Conservation (phyloP, 192 early-diverging fungal species). For the Backusella liffmaniae region DNA sequence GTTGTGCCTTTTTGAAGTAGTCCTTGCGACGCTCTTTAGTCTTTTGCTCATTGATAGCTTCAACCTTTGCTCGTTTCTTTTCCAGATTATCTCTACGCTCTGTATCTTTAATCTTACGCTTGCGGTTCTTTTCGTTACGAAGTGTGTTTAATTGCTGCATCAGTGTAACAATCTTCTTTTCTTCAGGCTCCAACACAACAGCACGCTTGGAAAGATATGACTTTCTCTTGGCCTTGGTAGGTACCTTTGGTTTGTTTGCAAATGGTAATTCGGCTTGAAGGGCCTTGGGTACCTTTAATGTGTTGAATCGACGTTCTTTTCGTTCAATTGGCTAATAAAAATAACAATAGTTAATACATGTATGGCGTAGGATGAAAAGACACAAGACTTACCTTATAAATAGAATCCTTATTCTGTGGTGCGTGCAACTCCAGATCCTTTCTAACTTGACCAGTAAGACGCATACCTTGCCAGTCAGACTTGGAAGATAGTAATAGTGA, state of each 20-base stretch:
- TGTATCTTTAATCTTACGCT: slow-evolving; percentile 65
- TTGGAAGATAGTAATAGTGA: slow-evolving; percentile 80
- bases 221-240: slow-evolving; percentile 49
- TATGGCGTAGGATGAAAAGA: neutral
- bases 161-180: slow-evolving; percentile 81
- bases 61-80: slow-evolving; percentile 56
- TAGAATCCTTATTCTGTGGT: slow-evolving; percentile 81
- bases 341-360: neutral
- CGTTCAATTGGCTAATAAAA: slow-evolving; percentile 67
- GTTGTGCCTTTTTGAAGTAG: slow-evolving; percentile 62
- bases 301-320: slow-evolving; percentile 74
- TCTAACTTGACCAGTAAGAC: slow-evolving; percentile 83
- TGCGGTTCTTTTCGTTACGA: slow-evolving; percentile 80
- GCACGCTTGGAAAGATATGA: slow-evolving; percentile 67
- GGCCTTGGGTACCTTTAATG: slow-evolving; percentile 75
- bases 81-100: slow-evolving; percentile 50
- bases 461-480: slow-evolving; percentile 85
- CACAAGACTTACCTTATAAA: slow-evolving; percentile 63
- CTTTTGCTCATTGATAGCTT: slow-evolving; percentile 44
- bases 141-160: slow-evolving; percentile 88
- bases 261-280: slow-evolving; percentile 87
- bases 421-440: slow-evolving; percentile 59
- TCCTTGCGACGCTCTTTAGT: slow-evolving; percentile 65
- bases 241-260: slow-evolving; percentile 81
- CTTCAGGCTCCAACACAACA: slow-evolving; percentile 87